Conservation (phyloP, 441 rosid species). For the Metrosideros polymorpha region DNA sequence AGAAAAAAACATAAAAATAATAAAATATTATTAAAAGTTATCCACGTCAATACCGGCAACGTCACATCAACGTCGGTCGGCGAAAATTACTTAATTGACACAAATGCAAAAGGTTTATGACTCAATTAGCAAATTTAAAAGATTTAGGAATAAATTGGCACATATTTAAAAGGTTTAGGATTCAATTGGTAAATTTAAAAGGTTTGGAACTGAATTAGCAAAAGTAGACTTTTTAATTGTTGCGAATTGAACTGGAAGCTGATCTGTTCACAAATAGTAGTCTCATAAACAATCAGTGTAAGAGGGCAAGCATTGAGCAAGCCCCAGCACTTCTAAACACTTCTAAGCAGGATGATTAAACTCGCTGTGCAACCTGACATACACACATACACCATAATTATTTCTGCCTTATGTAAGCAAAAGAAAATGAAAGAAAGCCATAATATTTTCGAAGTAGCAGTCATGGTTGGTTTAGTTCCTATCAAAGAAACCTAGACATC, state of each 20-base stretch:
- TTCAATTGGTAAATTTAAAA: too few species aligned
- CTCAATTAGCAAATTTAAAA: too few species aligned
- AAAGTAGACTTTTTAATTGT: too few species aligned
- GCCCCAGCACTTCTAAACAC: slow-evolving; percentile 54
- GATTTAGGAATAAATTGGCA: too few species aligned
- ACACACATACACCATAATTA: slow-evolving; percentile 46
- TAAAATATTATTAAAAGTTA: too few species aligned
- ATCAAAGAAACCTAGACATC: slow-evolving; percentile 87
- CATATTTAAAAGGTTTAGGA: too few species aligned
- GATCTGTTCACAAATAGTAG: slow-evolving; percentile 76
- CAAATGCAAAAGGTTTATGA: too few species aligned
- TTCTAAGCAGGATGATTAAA: slow-evolving; percentile 61
- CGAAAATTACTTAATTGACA: too few species aligned
- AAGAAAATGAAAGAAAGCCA: slow-evolving; percentile 57
- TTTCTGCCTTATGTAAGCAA: slow-evolving; percentile 66
- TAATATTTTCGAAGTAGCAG: slow-evolving; percentile 40
- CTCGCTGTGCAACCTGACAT: slow-evolving; percentile 57
- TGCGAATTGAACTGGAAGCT: slow-evolving; percentile 54
- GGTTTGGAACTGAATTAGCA: too few species aligned
- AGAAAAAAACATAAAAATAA: too few species aligned
- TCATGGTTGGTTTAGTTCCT: slow-evolving; percentile 46
- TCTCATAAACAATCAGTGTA: slow-evolving; percentile 72
- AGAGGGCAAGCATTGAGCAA: slow-evolving; percentile 27
- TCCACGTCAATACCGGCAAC: too few species aligned
- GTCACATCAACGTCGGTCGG: too few species aligned